Evolutionary conservation across 305 asterid species (phyloP), one percentile per base, ranked within the genome.

Genomic region (Plantago coronopus): DNA sequence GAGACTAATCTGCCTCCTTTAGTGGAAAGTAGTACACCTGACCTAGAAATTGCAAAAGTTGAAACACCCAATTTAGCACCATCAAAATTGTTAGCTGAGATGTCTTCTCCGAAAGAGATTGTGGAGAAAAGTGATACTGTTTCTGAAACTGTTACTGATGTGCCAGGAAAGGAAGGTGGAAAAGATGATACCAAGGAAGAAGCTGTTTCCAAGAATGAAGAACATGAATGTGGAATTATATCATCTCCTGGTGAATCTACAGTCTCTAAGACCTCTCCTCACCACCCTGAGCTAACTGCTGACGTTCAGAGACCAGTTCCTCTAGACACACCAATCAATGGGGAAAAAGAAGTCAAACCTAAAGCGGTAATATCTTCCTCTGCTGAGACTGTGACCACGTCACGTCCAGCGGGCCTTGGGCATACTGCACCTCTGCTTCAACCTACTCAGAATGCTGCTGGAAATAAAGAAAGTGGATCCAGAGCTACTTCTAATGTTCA

Each of bases 281-380:
- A 67, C 37, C 64, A 21, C 29, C 40, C 58, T 21, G 69, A 65
- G 18, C 56, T 46, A 56, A 63, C 62, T 62, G 65, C 67, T 53
- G 69, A 64, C 71, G 48, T 71, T 20, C 72, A 44, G 53, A 76
- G 63, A 40, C 73, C 73, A 49, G 75, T 72, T 73, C 46, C 68
- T 59, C 67, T 38, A 61, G 69, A 22, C 46, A 63, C 18, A 29
- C 38, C 74, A 51, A 48, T 65, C 54, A 64, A 58, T 23, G 55
- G 53, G 46, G 70, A 58, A 67, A 70, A 68, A 48, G 76, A 70
- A 71, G 53, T 57, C 54, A 70, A 63, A 75, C 71, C 84, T 62
- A 70, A 72, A 19, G 64, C 69, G 48, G 79, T 65, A n/a, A 34
- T 47, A 38, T 72, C 83, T 14, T 73, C 84, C 37, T 74, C 94